Evolutionary conservation across 2,329 filamentous ascomycete genomes (phyloP).

Genomic region (Cladophialophora chaetospira): DNA sequence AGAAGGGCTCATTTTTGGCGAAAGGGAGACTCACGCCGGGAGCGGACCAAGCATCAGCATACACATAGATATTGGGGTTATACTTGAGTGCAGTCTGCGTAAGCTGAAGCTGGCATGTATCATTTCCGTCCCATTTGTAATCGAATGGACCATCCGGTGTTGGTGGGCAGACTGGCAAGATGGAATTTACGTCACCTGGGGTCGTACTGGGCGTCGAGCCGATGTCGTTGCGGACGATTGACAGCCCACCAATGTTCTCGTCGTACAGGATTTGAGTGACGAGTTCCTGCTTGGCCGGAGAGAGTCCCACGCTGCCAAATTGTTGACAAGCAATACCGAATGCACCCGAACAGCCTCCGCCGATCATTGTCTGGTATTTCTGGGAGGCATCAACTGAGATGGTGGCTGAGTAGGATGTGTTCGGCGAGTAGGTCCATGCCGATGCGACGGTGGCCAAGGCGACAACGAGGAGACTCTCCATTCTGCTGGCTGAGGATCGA

Average conservation of each 20-base stretch:
- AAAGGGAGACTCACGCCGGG: too few species aligned
- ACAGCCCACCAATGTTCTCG: conserved; percentile 42
- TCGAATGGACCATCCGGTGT: conserved; percentile 44
- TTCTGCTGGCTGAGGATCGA: conserved; percentile 3
- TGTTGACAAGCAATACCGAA: conserved; percentile 22
- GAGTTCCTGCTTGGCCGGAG: conserved; percentile 16
- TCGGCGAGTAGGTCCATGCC: conserved; percentile 16
- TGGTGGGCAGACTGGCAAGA: conserved; percentile 51
- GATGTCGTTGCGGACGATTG: conserved; percentile 55
- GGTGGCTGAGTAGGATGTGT: conserved; percentile 12
- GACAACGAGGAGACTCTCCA: conserved; percentile 15
- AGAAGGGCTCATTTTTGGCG: too few species aligned
- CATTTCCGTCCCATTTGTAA: conserved; percentile 52
- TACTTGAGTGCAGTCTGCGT: conserved; percentile 51
- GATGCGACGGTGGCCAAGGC: conserved; percentile 10
- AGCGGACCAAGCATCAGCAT: conserved; percentile 55
- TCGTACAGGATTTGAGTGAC: conserved; percentile 18
- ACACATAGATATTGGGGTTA: conserved; percentile 43
- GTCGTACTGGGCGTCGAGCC: conserved; percentile 41
- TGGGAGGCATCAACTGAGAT: conserved; percentile 16
- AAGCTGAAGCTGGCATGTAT: conserved; percentile 56
- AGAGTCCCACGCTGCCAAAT: conserved; percentile 29
- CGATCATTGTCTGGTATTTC: conserved; percentile 21
- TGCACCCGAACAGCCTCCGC: conserved; percentile 19
- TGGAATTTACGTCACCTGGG: conserved; percentile 35